Evolutionary conservation across 176 grass and related monocot species (phyloP), one percentile per base, ranked within the genome.

Genomic region (Melocanna baccifera): DNA sequence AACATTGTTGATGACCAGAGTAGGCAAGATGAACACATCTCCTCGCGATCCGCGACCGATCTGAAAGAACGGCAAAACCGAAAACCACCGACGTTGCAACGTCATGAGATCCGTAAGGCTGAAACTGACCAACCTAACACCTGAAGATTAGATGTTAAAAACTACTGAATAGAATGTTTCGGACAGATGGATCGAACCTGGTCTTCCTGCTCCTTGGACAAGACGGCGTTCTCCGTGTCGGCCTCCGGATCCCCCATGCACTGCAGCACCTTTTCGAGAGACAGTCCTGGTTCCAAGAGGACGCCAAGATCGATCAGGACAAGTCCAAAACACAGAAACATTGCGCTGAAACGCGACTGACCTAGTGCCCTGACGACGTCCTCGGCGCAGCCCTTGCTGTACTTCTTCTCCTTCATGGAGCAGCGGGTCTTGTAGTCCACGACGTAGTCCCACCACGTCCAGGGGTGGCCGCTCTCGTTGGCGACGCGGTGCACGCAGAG

Each of bases 341-440:
- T 12, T 5, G 57, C n/a, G 2, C n/a, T 25, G 56, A 7, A 19
- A 52, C 18, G 71, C 20, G 91, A 8, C 80, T 94, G 55, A 9
- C 72, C 84, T 1, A 50, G 91, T 50, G 93, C 82, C 13, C 52
- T 73, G 66, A 96, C 91, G 26, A 99, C 89, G 9, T 91, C 90
- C 91, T 95, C 93, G 0, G 89, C 96, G 72, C 96, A 99, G 18
- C 66, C 69, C 83, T 86, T 96, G 89, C 77, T 99, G 59, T 99
- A 99, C 83, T 90, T 99, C 83, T 92, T 99, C 51, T 94, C 85
- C 91, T 99, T 94, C 96, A 99, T 99, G 9, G 96, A 99, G 84
- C 96, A 99, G 1, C 96, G 73, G n/a, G 88, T 47, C 80, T 99
- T 92, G 88, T 94, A 99, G 77, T 99, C 96, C 52, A 90, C 87